A percentile compares a stretch with the other conserved stretches of the same genome.
phyloP scores from a whole-genome alignment of 225 moss, liverwort and hornwort genomes.

The Physcomitrium patens region DNA sequence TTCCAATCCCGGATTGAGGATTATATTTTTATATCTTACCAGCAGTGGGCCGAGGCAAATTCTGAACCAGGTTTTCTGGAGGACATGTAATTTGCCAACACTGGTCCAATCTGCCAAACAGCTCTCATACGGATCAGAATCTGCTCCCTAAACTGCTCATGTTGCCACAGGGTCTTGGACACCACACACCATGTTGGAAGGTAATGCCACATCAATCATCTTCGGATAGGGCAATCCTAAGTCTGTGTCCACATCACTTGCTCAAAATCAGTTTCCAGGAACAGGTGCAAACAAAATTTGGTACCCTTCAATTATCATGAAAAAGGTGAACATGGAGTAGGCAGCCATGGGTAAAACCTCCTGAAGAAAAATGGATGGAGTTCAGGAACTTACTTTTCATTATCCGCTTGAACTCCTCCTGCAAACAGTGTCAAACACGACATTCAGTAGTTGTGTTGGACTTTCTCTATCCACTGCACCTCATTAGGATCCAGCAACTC shows the following conservation, averaged over 20 bases:
- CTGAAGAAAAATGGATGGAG: background rate
- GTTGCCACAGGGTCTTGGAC: slow-evolving; percentile 59
- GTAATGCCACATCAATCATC: slow-evolving; percentile 77
- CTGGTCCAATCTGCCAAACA: too few species aligned
- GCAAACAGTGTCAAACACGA: slow-evolving; percentile 20
- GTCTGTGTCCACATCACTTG: slow-evolving; percentile 25
- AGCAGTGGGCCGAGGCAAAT: too few species aligned
- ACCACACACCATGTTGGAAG: slow-evolving; percentile 79
- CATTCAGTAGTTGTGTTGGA: slow-evolving; percentile 9
- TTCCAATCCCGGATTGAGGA: too few species aligned
- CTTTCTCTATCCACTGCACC: background rate
- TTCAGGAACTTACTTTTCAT: slow-evolving; percentile 51
- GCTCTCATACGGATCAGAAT: background rate
- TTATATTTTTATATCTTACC: too few species aligned
- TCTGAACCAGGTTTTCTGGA: too few species aligned
- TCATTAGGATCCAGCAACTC: background rate
- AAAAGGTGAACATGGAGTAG: background rate
- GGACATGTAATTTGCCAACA: too few species aligned
- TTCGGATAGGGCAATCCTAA: slow-evolving; percentile 75
- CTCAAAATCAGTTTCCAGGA: slow-evolving; percentile 6
- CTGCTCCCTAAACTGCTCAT: slow-evolving; percentile 5
- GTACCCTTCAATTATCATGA: background rate
- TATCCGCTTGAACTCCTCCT: slow-evolving; percentile 71
- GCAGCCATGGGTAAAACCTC: background rate
- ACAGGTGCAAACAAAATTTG: background rate